These are phyloP conservation scores for Candolleomyces efflorescens DNA, from an alignment of 768 basidiomycete genomes.

Conservation along the genomic window DNA sequence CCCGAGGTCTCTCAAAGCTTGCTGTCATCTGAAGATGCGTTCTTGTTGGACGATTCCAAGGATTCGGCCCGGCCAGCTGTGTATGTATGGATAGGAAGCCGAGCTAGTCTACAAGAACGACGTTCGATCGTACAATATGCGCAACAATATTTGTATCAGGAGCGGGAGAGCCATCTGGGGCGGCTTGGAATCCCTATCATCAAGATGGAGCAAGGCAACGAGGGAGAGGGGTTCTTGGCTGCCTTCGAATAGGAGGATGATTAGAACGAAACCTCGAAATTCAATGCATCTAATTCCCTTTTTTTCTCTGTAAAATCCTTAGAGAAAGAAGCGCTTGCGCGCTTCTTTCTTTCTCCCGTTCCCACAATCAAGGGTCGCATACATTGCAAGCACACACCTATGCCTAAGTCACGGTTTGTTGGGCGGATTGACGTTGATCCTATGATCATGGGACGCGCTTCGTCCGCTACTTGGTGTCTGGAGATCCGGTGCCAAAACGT, in stretches of 20 bases:
- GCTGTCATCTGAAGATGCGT: slow-evolving; percentile 46
- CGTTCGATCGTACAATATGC: slow-evolving; percentile 54
- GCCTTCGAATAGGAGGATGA: slow-evolving; percentile 13
- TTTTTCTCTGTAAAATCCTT: too few relatives aligned
- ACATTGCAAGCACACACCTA: too few relatives aligned
- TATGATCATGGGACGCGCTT: too few relatives aligned
- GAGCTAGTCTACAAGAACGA: slow-evolving; percentile 42
- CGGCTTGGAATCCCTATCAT: slow-evolving; percentile 39
- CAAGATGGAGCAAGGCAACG: slow-evolving; percentile 51
- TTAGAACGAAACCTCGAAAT: too few relatives aligned
- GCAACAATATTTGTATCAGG: slow-evolving; percentile 45
- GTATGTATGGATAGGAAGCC: slow-evolving; percentile 57
- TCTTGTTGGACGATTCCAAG: slow-evolving; percentile 44
- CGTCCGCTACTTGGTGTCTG: too few relatives aligned
- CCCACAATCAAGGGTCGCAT: too few relatives aligned
- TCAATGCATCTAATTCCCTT: too few relatives aligned
- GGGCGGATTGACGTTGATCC: too few relatives aligned
- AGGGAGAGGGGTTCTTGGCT: slow-evolving; percentile 42
- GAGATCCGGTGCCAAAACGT: too few relatives aligned
- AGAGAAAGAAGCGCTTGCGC: too few relatives aligned
- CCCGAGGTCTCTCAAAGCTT: slow-evolving; percentile 23
- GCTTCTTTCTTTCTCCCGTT: too few relatives aligned
- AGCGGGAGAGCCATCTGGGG: slow-evolving; percentile 16
- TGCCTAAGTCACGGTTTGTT: too few relatives aligned
- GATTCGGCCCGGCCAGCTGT: slow-evolving; percentile 35